A percentile compares a stretch with the other conserved stretches of the same genome.
phyloP scores from a whole-genome alignment of 176 grass and related monocot species.

The Aegilops speltoides region DNA sequence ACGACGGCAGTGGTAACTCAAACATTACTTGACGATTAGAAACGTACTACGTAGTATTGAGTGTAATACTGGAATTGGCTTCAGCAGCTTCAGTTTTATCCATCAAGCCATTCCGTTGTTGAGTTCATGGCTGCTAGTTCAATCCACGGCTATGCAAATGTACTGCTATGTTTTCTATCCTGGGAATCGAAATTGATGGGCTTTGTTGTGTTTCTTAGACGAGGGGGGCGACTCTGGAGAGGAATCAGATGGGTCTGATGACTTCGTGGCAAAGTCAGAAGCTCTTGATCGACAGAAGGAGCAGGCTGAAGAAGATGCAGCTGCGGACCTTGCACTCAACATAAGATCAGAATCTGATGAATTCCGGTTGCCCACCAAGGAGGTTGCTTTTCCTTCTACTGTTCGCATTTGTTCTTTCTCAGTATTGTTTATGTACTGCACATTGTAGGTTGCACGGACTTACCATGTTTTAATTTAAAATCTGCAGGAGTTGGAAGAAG shows the following conservation, averaged over 20 bases:
- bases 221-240: slow-evolving; percentile 41
- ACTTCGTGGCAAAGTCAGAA: slow-evolving; percentile 67
- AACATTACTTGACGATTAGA: not conserved
- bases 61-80: slow-evolving; percentile 3
- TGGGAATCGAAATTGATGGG: not conserved
- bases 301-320: slow-evolving; percentile 59
- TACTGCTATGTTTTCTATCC: not conserved
- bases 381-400: slow-evolving; percentile 46
- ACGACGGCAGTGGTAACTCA: slow-evolving; percentile 50
- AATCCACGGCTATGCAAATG: not conserved
- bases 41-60: not conserved
- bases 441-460: not conserved
- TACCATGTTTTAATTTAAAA: not conserved
- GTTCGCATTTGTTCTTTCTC: not conserved
- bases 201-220: slow-evolving; percentile 35
- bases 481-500: slow-evolving; percentile 76
- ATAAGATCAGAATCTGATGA: slow-evolving; percentile 85
- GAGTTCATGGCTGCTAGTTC: not conserved
- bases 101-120: not conserved
- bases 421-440: not conserved
- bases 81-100: slow-evolving; percentile 19
- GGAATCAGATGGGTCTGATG: slow-evolving; percentile 74
- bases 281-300: slow-evolving; percentile 63
- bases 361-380: slow-evolving; percentile 77
- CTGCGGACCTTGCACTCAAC: slow-evolving; percentile 71